Evolutionary conservation across 2,329 filamentous ascomycete genomes (phyloP).

Genomic region (Fusarium mangiferae): DNA sequence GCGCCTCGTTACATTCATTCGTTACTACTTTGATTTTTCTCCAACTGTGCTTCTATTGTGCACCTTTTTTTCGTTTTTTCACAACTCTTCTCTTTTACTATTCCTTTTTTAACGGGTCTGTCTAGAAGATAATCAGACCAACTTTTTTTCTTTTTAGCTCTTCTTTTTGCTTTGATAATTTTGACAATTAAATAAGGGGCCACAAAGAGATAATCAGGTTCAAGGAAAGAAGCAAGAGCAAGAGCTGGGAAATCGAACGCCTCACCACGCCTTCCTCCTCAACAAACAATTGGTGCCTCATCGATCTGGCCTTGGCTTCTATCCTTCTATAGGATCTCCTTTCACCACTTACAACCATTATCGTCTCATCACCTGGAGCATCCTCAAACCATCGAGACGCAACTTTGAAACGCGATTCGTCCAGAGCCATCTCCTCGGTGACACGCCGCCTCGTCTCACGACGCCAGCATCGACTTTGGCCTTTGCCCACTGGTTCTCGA

Average conservation of each 20-base stretch:
- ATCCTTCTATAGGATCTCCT: neutral
- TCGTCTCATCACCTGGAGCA: conserved; percentile 23
- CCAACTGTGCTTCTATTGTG: conserved; percentile 1
- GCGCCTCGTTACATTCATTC: conserved; percentile 35
- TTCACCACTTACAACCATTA: conserved; percentile 23
- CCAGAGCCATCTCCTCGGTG: conserved; percentile 27
- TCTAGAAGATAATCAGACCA: conserved; percentile 33
- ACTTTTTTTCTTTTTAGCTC: neutral
- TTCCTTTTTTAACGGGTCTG: conserved; percentile 3
- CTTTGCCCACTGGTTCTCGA: conserved; percentile 23
- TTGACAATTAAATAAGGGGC: conserved; percentile 21
- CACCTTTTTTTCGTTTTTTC: neutral
- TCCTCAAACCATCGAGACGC: conserved; percentile 38
- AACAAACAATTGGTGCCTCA: conserved; percentile 16
- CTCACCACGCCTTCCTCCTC: conserved; percentile 18
- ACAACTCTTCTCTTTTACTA: neutral
- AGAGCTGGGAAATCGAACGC: conserved; percentile 28
- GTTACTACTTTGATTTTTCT: conserved; percentile 25
- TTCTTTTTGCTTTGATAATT: conserved; percentile 20
- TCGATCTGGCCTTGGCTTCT: conserved; percentile 21
- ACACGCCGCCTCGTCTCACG: conserved; percentile 24
- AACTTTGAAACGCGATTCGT: conserved; percentile 44
- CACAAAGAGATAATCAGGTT: conserved; percentile 13
- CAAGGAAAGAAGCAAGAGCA: conserved; percentile 22
- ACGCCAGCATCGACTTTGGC: neutral